phyloP scores from a whole-genome alignment of 2,329 filamentous ascomycete genomes.

The Pyricularia sp. region DNA sequence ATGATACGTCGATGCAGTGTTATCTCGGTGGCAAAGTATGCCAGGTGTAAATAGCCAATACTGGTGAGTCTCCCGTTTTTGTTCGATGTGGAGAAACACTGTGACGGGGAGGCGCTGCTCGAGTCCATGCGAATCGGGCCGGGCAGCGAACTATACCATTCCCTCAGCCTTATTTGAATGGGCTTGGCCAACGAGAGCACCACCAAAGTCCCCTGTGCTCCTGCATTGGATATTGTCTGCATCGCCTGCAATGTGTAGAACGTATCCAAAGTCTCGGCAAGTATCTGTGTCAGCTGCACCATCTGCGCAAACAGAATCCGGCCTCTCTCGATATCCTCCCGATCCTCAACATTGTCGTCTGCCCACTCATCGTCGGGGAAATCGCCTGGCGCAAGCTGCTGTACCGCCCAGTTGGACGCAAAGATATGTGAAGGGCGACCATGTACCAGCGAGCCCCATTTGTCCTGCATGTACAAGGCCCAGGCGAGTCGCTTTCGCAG shows the following conservation, averaged over 20 bases:
- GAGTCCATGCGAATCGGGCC: constrained; percentile 51
- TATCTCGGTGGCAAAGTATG: constrained; percentile 90
- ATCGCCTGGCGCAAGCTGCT: constrained; percentile 48
- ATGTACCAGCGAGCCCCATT: constrained; percentile 75
- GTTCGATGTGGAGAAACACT: background rate
- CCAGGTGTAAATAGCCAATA: constrained; percentile 72
- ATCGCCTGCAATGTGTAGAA: constrained; percentile 74
- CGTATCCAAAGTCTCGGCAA: constrained; percentile 68
- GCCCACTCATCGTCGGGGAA: constrained; percentile 57
- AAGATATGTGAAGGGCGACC: constrained; percentile 70
- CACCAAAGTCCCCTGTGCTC: constrained; percentile 55
- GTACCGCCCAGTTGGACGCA: constrained; percentile 63
- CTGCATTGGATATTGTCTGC: constrained; percentile 52
- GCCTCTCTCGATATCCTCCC: constrained; percentile 52
- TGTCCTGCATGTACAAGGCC: constrained; percentile 52
- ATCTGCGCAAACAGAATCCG: constrained; percentile 62
- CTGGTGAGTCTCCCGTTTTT: constrained; percentile 37
- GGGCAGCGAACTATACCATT: constrained; percentile 67
- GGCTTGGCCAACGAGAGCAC: constrained; percentile 67
- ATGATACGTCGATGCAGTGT: constrained; percentile 86
- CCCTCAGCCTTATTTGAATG: constrained; percentile 69
- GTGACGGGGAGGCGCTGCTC: background rate
- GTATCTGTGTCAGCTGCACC: constrained; percentile 60
- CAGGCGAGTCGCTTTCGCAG: constrained; percentile 48
- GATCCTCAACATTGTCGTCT: constrained; percentile 41